Conservation (phyloP, 345 rosid species). For the Sisymbrium altissimum region DNA sequence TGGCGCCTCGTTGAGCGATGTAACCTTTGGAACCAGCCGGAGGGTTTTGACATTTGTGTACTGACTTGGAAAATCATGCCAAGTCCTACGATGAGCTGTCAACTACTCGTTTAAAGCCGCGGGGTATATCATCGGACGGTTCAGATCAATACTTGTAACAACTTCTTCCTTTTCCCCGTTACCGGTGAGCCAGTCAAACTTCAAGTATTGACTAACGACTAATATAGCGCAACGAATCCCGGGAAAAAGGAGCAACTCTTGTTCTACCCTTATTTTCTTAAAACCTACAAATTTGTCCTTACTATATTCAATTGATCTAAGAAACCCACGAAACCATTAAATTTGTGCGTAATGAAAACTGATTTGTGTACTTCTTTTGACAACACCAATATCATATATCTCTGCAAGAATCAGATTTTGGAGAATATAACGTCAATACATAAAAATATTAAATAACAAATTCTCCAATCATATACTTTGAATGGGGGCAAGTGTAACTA, state of each 20-base stretch:
- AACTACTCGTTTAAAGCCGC: neutral
- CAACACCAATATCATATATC: no score
- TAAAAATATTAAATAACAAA: no score
- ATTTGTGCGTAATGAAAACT: neutral
- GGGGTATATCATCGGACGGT: neutral
- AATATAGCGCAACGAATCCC: no score
- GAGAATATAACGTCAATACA: no score
- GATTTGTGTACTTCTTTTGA: neutral
- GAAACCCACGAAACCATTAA: neutral
- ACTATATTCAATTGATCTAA: neutral
- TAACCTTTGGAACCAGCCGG: neutral
- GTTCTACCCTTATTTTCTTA: neutral
- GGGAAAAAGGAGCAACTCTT: neutral
- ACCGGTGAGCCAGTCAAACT: conserved; percentile 14
- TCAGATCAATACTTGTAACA: neutral
- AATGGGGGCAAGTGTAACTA: neutral
- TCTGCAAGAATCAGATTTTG: no score
- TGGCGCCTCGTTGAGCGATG: neutral
- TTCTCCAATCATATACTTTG: neutral
- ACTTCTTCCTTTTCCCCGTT: no score
- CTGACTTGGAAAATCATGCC: neutral
- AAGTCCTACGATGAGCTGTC: conserved; percentile 14
- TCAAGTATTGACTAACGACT: conserved; percentile 17
- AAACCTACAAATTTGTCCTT: neutral
- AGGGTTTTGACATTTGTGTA: neutral